A percentile compares a stretch with the other conserved stretches of the same genome.
Evolutionary conservation across 2,329 filamentous ascomycete species (phyloP).

Genomic region (Ceratocystis papillata): DNA sequence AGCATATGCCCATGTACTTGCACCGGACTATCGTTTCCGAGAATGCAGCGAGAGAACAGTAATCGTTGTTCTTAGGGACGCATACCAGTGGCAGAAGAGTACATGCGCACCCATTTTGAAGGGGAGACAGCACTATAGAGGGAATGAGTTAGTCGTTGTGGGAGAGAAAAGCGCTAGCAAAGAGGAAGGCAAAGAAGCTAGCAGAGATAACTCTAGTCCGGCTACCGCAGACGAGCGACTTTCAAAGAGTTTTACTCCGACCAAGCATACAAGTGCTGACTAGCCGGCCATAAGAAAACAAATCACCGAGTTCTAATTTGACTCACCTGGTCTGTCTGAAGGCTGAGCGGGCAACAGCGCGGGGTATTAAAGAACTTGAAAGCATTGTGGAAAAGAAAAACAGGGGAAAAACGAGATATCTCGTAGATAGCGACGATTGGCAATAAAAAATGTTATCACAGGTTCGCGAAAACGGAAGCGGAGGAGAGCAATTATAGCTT

Average conservation of each 20-base stretch:
- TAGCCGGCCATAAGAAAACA: neutral
- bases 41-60: neutral
- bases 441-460: constrained; percentile 15
- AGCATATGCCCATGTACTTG: constrained; percentile 31
- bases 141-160: constrained; percentile 14
- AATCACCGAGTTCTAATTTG: constrained; percentile 14
- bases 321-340: constrained; percentile 41
- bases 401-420: constrained; percentile 17
- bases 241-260: neutral
- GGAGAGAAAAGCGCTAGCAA: neutral
- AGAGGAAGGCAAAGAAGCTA: neutral
- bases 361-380: constrained; percentile 50
- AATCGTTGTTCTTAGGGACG: constrained; percentile 25
- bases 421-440: constrained; percentile 18
- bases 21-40: neutral
- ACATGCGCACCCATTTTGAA: constrained; percentile 47
- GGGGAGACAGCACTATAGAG: constrained; percentile 9
- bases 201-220: neutral
- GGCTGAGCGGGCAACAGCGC: constrained; percentile 46
- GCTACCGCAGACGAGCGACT: neutral
- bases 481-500: constrained; percentile 16
- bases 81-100: constrained; percentile 48
- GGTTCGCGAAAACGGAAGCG: constrained; percentile 11
- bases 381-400: constrained; percentile 41
- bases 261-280: neutral